These are phyloP conservation scores for Lentinula guzmanii DNA, from an alignment of 768 basidiomycete genomes.

Conservation along the genomic window DNA sequence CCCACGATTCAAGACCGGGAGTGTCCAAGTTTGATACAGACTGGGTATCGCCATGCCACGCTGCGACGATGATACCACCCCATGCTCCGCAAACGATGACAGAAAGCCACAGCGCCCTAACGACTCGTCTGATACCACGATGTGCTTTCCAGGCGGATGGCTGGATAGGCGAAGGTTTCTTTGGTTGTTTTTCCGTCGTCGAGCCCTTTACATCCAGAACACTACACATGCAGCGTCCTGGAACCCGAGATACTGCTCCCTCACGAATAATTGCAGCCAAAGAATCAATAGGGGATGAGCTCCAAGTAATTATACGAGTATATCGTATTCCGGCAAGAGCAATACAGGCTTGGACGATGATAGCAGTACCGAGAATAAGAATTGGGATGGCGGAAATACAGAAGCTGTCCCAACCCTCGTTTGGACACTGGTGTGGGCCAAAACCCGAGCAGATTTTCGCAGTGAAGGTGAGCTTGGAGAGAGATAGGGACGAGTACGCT, in stretches of 20 bases:
- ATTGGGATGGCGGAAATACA: conserved; percentile 20
- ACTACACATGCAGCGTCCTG: conserved; percentile 20
- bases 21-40: neutral
- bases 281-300: conserved; percentile 22
- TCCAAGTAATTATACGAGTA: conserved; percentile 24
- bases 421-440: neutral
- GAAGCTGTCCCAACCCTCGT: conserved; percentile 6
- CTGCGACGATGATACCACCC: neutral
- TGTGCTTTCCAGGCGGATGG: neutral
- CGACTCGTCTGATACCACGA: neutral
- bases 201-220: conserved; percentile 8
- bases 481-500: neutral
- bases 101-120: neutral
- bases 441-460: neutral
- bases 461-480: neutral
- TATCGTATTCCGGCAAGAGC: conserved; percentile 15
- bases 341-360: conserved; percentile 18
- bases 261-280: conserved; percentile 24
- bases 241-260: conserved; percentile 12
- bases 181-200: neutral
- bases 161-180: neutral
- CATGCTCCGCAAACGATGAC: neutral
- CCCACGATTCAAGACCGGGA: neutral
- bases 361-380: conserved; percentile 18
- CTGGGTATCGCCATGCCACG: neutral